These are phyloP conservation scores for Setaria italica DNA, from an alignment of 202 grass and related monocot species.

Conservation along the genomic window DNA sequence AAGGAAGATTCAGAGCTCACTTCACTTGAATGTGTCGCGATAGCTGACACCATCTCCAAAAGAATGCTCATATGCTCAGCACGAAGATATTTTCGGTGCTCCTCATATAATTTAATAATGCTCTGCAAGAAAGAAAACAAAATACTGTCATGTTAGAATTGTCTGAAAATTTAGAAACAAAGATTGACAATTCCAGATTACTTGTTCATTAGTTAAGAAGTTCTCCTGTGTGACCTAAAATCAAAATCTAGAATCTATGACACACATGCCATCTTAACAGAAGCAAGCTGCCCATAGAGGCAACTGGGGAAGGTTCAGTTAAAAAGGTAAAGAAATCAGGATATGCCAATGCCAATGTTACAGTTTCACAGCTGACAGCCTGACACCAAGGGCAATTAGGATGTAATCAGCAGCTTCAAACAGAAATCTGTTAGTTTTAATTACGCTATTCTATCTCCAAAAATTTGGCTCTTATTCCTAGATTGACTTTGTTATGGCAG, in stretches of 20 bases:
- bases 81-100: conserved; percentile 58
- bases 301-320: conserved; percentile 14
- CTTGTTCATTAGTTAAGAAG: conserved; percentile 5
- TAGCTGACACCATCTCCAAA: conserved; percentile 77
- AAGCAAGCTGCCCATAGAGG: conserved; percentile 7
- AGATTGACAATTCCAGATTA: conserved; percentile 9
- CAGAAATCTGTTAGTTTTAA: background rate
- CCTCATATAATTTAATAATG: conserved; percentile 70
- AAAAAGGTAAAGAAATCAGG: background rate
- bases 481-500: background rate
- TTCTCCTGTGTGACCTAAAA: conserved; percentile 15
- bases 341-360: conserved; percentile 5
- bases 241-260: conserved; percentile 12
- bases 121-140: conserved; percentile 54
- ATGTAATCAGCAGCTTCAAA: background rate
- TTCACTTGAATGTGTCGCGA: conserved; percentile 78
- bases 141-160: conserved; percentile 15
- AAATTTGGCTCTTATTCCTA: background rate
- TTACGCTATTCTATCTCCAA: background rate
- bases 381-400: background rate
- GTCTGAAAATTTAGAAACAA: background rate
- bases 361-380: background rate
- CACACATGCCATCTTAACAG: background rate
- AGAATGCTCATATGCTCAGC: conserved; percentile 67
- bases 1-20: conserved; percentile 68